phyloP scores from a whole-genome alignment of 2,329 filamentous ascomycete genomes.

The Cladosporium sp. region DNA sequence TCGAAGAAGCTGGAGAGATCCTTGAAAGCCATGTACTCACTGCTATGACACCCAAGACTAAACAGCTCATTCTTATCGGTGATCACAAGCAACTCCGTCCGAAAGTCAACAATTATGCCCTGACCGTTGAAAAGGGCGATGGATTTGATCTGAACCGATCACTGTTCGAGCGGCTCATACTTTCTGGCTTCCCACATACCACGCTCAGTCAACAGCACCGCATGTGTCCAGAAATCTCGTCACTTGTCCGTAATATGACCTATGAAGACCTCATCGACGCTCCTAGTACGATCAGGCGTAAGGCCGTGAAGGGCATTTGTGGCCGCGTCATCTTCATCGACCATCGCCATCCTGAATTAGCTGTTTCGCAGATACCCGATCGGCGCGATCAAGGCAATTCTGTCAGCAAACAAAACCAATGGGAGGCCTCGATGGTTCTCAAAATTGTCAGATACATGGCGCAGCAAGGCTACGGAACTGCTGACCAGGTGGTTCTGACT shows the following conservation, averaged over 20 bases:
- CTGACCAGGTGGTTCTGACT: slow-evolving; percentile 69
- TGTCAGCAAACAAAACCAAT: slow-evolving; percentile 49
- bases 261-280: slow-evolving; percentile 60
- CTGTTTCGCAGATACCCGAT: slow-evolving; percentile 17
- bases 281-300: slow-evolving; percentile 39
- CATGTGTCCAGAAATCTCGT: slow-evolving; percentile 65
- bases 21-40: slow-evolving; percentile 64
- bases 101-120: slow-evolving; percentile 55
- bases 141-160: slow-evolving; percentile 61
- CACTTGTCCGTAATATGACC: slow-evolving; percentile 57
- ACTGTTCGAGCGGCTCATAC: slow-evolving; percentile 60
- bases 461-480: slow-evolving; percentile 62
- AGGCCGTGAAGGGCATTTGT: slow-evolving; percentile 53
- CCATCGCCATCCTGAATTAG: slow-evolving; percentile 51
- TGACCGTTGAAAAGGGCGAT: slow-evolving; percentile 53
- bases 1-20: slow-evolving; percentile 68
- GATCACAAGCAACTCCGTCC: slow-evolving; percentile 65
- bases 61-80: slow-evolving; percentile 65
- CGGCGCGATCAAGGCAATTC: slow-evolving; percentile 21
- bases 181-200: slow-evolving; percentile 30
- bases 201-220: slow-evolving; percentile 60
- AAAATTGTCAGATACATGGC: slow-evolving; percentile 65
- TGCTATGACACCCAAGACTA: slow-evolving; percentile 58
- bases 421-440: slow-evolving; percentile 62
- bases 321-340: slow-evolving; percentile 60